These are phyloP conservation scores for Clarireedia homoeocarpa DNA, from an alignment of 2,329 filamentous ascomycete species.

Conservation along the genomic window DNA sequence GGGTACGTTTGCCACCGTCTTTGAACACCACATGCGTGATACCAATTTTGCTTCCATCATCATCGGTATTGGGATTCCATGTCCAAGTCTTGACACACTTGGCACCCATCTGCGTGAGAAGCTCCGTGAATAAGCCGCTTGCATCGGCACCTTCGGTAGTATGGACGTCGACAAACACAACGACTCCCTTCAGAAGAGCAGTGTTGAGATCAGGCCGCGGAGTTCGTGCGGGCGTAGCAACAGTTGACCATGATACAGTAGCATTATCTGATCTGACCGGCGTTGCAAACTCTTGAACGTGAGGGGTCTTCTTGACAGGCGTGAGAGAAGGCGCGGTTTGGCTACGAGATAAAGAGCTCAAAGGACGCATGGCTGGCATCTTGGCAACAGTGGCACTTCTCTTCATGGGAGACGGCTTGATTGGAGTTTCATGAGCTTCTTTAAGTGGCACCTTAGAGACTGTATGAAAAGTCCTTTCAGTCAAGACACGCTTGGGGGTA, in stretches of 20 bases:
- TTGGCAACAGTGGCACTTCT: slow-evolving; percentile 36
- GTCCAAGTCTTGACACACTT: slow-evolving; percentile 68
- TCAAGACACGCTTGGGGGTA: slow-evolving; percentile 24
- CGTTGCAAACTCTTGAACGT: slow-evolving; percentile 16
- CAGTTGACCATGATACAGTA: slow-evolving; percentile 41
- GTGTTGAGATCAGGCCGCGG: slow-evolving; percentile 46
- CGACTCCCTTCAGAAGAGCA: slow-evolving; percentile 56
- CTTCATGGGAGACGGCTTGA: slow-evolving; percentile 30
- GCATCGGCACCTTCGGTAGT: slow-evolving; percentile 76
- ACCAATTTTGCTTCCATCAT: slow-evolving; percentile 46
- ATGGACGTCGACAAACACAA: slow-evolving; percentile 78
- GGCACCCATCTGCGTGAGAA: slow-evolving; percentile 75
- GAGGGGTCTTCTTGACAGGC: slow-evolving; percentile 35
- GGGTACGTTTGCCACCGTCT: slow-evolving; percentile 70
- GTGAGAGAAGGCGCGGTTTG: slow-evolving; percentile 48
- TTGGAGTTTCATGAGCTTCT: slow-evolving; percentile 44
- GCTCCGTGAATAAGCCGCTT: slow-evolving; percentile 71
- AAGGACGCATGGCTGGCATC: slow-evolving; percentile 37
- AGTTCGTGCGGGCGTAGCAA: slow-evolving; percentile 48
- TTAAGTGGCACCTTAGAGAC: slow-evolving; percentile 73
- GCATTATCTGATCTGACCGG: slow-evolving; percentile 39
- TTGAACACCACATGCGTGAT: slow-evolving; percentile 90
- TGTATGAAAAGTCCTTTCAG: slow-evolving; percentile 51
- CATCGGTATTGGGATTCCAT: slow-evolving; percentile 46
- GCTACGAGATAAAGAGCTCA: slow-evolving; percentile 36